phyloP scores from a whole-genome alignment of 192 early-diverging fungal species.

The Diversispora epigaea region DNA sequence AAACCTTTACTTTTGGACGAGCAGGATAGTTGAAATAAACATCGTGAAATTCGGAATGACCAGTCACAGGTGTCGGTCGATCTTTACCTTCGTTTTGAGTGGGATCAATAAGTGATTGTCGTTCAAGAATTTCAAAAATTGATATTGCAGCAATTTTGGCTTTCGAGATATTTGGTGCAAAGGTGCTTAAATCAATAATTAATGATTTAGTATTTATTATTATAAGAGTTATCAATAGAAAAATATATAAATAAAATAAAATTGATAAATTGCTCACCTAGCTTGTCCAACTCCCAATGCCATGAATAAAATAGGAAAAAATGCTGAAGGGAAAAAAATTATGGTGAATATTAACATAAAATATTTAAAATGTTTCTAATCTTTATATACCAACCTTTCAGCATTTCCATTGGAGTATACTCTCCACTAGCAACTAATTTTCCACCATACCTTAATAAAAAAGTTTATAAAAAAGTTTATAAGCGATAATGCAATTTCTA shows the following conservation, averaged over 20 bases:
- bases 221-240: too few relatives aligned
- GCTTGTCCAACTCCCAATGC: constrained; percentile 63
- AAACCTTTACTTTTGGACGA: constrained; percentile 55
- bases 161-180: constrained; percentile 72
- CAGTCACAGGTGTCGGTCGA: constrained; percentile 41
- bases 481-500: too few relatives aligned
- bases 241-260: too few relatives aligned
- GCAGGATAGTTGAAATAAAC: constrained; percentile 72
- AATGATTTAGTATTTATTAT: neutral
- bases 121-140: constrained; percentile 70
- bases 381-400: too few relatives aligned
- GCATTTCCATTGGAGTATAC: constrained; percentile 51
- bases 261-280: constrained; percentile 28
- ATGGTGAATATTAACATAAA: too few relatives aligned
- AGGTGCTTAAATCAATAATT: constrained; percentile 40
- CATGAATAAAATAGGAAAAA: constrained; percentile 77
- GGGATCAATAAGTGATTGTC: constrained; percentile 64
- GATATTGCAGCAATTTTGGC: constrained; percentile 66
- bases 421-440: constrained; percentile 55
- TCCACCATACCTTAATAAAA: constrained; percentile 42
- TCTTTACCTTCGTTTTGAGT: constrained; percentile 43
- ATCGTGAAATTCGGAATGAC: constrained; percentile 49
- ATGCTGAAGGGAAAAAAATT: constrained; percentile 48
- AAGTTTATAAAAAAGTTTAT: neutral
- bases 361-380: too few relatives aligned